These are phyloP conservation scores for Penicillium psychrosexuale DNA, from an alignment of 2,329 filamentous ascomycete species.

Conservation along the genomic window DNA sequence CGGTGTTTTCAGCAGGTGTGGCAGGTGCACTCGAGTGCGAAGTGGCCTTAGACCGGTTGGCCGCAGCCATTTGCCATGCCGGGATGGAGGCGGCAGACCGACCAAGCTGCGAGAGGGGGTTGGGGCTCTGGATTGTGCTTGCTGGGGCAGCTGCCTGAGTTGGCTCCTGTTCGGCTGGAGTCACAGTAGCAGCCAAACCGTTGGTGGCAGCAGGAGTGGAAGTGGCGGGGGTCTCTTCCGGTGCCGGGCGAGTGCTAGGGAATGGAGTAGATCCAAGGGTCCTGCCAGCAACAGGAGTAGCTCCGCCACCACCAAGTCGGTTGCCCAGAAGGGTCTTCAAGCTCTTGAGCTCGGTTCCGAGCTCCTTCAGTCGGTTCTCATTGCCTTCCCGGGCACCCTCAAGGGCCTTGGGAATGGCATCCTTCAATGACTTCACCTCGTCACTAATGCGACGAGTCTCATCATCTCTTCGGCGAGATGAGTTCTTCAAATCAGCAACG, in stretches of 20 bases:
- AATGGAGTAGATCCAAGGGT: conserved; percentile 27
- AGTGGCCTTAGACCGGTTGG: conserved; percentile 49
- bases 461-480: conserved; percentile 77
- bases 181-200: conserved; percentile 28
- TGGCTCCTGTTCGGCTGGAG: conserved; percentile 29
- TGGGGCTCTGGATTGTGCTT: conserved; percentile 36
- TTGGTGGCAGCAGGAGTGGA: conserved; percentile 23
- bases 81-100: conserved; percentile 64
- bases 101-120: conserved; percentile 50
- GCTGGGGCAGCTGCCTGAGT: conserved; percentile 23
- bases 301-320: conserved; percentile 48
- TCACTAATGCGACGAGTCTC: conserved; percentile 82
- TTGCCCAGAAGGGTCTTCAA: conserved; percentile 81
- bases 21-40: conserved; percentile 28
- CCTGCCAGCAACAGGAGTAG: conserved; percentile 32
- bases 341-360: conserved; percentile 84
- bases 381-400: conserved; percentile 81
- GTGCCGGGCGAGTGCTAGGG: conserved; percentile 22
- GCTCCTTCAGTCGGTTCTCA: conserved; percentile 76
- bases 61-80: conserved; percentile 73
- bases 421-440: conserved; percentile 77
- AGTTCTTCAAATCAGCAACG: conserved; percentile 74
- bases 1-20: conserved; percentile 20
- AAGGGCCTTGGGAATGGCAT: conserved; percentile 82
- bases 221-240: conserved; percentile 21